Base-by-base conservation (phyloP, 108 stramenopile species). In the Skeletonema grethae region DNA sequence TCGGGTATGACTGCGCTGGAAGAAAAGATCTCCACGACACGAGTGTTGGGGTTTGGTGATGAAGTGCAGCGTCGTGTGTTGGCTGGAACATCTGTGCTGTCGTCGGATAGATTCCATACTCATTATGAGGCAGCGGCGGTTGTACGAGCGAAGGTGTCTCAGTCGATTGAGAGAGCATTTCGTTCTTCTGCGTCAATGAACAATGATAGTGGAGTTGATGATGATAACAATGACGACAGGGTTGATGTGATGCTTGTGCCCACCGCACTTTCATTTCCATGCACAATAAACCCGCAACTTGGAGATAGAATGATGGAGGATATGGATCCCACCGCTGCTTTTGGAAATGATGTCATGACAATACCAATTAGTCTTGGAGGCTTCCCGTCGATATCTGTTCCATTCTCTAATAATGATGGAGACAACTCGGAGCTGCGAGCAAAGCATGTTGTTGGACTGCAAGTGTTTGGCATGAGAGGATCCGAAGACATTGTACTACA, bases 331-430 rank as follows among this genome's bases (percentile, higher is more conserved):
- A 95, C 90, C 9, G 79, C 72, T 32, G 92, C 86, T 66, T 89
- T 95, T 79, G 88, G 89, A 18, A 97, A 95, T 82, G 96, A 97
- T 75, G 79, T 94, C 64, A 94, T 97, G 94, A 97, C 96, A 22
- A 87, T 95, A 36, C 94, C 94, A 1, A 79, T 90, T 36, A 93
- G 88, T 67, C 72, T 97, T 34, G 91, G 88, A 30, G 94, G 94
- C 9, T 82, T 94, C 16, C 94, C 94, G 15, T 85, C 91, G 15
- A 67, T 93, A 35, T 87, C 88, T n/a, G 82, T 96, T 12, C 92
- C 95, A 15, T 63, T 89, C 1, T 35, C 38, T 28, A 1, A 32
- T 59, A 31, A 53, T 30, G 30, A 28, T 69, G 43, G 36, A 34
- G 30, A 38, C 20, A 43, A 43, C 15, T 43, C 10, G 6, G 36